These are phyloP conservation scores for Tricharina praecox DNA, from an alignment of 495 filamentous ascomycete genomes.

Conservation along the genomic window DNA sequence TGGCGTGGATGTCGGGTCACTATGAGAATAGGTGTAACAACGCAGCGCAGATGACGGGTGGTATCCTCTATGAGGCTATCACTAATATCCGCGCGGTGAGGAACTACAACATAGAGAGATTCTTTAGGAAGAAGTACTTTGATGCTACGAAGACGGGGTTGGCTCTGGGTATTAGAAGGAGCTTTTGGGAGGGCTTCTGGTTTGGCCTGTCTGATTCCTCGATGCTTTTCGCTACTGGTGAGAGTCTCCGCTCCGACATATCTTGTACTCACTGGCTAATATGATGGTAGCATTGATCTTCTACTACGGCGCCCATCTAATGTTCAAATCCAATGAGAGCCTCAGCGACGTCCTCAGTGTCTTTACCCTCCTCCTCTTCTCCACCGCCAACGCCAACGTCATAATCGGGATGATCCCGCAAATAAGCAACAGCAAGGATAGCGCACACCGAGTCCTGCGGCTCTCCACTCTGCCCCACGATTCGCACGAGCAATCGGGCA, in stretches of 20 bases:
- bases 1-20: slow-evolving; percentile 41
- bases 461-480: slow-evolving; percentile 44
- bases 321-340: slow-evolving; percentile 31
- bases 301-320: slow-evolving; percentile 58
- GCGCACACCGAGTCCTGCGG: slow-evolving; percentile 54
- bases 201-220: slow-evolving; percentile 61
- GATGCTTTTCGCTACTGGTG: slow-evolving; percentile 50
- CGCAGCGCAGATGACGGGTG: slow-evolving; percentile 36
- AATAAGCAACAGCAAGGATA: slow-evolving; percentile 52
- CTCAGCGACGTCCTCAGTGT: slow-evolving; percentile 50
- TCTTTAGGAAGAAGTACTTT: slow-evolving; percentile 53
- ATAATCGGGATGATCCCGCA: slow-evolving; percentile 64
- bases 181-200: slow-evolving; percentile 48
- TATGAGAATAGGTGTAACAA: slow-evolving; percentile 57
- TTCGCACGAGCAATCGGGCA: slow-evolving; percentile 44
- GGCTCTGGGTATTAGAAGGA: slow-evolving; percentile 40
- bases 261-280: not conserved
- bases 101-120: slow-evolving; percentile 54
- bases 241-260: slow-evolving; percentile 9
- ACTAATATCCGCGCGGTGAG: slow-evolving; percentile 67
- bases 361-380: slow-evolving; percentile 69
- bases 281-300: slow-evolving; percentile 49
- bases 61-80: slow-evolving; percentile 63
- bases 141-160: slow-evolving; percentile 35
- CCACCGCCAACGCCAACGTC: slow-evolving; percentile 50